A percentile compares a stretch with the other conserved stretches of the same genome.
These are phyloP conservation scores for Boletus pseudo-olivaceus DNA, from an alignment of 768 basidiomycete genomes.

Conservation along the genomic window DNA sequence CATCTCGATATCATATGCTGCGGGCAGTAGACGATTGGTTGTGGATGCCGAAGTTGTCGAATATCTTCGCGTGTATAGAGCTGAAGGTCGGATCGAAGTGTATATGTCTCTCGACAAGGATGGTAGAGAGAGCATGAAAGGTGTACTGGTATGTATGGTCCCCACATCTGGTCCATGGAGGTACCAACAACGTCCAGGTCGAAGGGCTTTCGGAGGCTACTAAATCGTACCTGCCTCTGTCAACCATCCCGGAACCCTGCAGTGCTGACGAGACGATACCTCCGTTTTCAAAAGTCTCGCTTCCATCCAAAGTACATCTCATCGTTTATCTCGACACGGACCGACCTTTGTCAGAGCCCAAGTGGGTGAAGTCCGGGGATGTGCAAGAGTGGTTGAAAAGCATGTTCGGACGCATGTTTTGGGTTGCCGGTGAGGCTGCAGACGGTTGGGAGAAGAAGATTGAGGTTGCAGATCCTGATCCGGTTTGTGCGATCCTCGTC, in stretches of 20 bases:
- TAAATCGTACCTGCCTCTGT: constrained; percentile 65
- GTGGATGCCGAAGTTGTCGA: constrained; percentile 88
- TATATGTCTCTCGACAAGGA: constrained; percentile 56
- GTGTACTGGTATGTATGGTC: constrained; percentile 61
- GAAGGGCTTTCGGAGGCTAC: constrained; percentile 71
- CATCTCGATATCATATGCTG: constrained; percentile 94
- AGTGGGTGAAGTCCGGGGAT: constrained; percentile 95
- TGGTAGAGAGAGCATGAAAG: constrained; percentile 57
- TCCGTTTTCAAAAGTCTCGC: constrained; percentile 54
- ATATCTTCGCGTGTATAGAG: constrained; percentile 72
- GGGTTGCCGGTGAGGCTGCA: constrained; percentile 78
- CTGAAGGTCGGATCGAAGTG: constrained; percentile 85
- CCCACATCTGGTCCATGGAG: constrained; percentile 1
- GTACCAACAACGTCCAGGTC: constrained; percentile 43
- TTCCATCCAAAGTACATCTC: constrained; percentile 60
- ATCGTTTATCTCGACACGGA: constrained; percentile 79
- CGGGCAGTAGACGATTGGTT: constrained; percentile 80
- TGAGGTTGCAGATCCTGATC: constrained; percentile 89
- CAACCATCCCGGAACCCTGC: constrained; percentile 38
- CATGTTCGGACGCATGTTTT: constrained; percentile 86
- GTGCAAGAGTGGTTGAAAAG: constrained; percentile 90
- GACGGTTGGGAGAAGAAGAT: constrained; percentile 96
- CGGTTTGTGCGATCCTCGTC: constrained; percentile 52
- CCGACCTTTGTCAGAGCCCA: constrained; percentile 89
- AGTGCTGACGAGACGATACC: constrained; percentile 66